A percentile compares a stretch with the other conserved stretches of the same genome.
phyloP scores from a whole-genome alignment of 305 asterid species.

The Rubia occidens region DNA sequence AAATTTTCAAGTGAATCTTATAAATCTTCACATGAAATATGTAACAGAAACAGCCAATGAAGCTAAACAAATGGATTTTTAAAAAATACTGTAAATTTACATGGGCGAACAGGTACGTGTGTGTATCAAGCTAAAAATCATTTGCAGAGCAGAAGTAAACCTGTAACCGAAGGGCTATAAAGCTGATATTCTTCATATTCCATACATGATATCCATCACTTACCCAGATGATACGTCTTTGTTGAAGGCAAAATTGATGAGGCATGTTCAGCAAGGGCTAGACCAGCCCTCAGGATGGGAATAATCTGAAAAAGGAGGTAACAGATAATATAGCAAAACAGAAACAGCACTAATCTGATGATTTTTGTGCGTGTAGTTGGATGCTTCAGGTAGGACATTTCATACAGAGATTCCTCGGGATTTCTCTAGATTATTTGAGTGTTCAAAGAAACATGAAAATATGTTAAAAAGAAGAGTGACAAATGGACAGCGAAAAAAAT shows the following conservation, averaged over 20 bases:
- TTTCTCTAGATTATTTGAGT: not conserved
- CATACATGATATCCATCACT: constrained; percentile 4
- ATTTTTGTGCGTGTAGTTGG: not conserved
- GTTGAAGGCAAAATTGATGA: constrained; percentile 76
- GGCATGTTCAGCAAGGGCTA: constrained; percentile 93
- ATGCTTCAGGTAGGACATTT: not conserved
- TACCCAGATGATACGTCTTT: constrained; percentile 85
- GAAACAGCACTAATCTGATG: not conserved
- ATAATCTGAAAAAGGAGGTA: constrained; percentile 46
- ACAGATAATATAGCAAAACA: not conserved
- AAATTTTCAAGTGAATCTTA: not conserved
- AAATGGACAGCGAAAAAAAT: constrained; percentile 2
- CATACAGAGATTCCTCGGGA: not conserved
- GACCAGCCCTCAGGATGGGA: constrained; percentile 98
- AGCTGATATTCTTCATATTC: not conserved
- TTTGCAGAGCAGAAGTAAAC: not conserved
- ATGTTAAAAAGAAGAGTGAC: not conserved
- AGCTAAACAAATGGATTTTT: not conserved
- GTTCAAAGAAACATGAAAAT: not conserved
- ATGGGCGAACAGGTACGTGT: not conserved
- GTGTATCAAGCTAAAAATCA: not conserved
- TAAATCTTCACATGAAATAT: not conserved
- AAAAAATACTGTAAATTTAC: not conserved
- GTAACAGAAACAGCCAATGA: not conserved
- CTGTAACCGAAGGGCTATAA: not conserved